Evolutionary conservation across 176 grass and related monocot species (phyloP).

Genomic region (Hsuehochloa calcarea): DNA sequence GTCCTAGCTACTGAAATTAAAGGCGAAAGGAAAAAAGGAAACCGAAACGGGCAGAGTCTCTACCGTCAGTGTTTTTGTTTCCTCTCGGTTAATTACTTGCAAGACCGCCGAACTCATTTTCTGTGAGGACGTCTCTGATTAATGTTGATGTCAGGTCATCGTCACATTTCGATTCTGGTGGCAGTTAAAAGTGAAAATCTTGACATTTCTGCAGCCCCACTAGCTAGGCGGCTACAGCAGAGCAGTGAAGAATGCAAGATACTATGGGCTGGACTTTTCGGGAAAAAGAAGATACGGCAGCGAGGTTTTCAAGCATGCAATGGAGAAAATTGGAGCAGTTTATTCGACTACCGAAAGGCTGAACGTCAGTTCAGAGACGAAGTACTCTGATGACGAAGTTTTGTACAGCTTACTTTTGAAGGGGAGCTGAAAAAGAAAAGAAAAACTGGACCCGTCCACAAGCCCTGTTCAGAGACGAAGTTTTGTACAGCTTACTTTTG

Average conservation of each 20-base stretch:
- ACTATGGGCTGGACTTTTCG: background rate
- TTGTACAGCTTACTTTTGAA: background rate
- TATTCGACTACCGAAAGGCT: background rate
- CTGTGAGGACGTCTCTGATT: background rate
- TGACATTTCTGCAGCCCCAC: background rate
- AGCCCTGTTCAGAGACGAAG: too few species aligned
- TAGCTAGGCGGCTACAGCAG: background rate
- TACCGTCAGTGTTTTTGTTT: background rate
- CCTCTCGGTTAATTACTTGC: background rate
- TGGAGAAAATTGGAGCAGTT: background rate
- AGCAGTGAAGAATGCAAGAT: background rate
- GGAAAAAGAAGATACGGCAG: background rate
- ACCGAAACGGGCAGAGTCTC: background rate
- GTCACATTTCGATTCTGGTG: background rate
- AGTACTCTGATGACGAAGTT: background rate
- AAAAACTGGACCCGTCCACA: background rate
- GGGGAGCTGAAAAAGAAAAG: background rate
- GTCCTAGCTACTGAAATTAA: background rate
- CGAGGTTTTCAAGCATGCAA: background rate
- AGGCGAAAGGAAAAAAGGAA: background rate
- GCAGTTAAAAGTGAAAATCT: background rate
- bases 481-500: background rate
- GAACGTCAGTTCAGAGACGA: background rate
- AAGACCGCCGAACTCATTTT: background rate
- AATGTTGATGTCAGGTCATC: background rate